phyloP scores from a whole-genome alignment of 352 stramenopile genomes.

The Pythium aphanidermatum region DNA sequence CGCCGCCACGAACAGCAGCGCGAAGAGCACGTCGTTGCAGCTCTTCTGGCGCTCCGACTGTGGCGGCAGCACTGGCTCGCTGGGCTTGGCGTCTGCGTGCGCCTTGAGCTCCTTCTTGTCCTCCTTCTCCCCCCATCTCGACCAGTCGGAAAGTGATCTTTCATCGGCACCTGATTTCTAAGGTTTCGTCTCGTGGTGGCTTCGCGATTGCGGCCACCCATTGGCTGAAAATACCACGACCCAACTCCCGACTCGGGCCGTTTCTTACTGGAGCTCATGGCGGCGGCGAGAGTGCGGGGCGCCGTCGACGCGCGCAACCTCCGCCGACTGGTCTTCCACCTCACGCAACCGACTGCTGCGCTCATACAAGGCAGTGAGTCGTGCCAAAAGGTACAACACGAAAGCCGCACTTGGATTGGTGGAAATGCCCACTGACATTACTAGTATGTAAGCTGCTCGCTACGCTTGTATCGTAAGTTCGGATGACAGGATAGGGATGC shows the following conservation, averaged over 20 bases:
- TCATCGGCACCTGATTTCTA: slow-evolving; percentile 22
- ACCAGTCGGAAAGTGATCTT: too few species aligned
- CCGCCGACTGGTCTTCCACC: slow-evolving; percentile 42
- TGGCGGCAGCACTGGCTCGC: slow-evolving; percentile 17
- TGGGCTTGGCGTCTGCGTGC: slow-evolving; percentile 11
- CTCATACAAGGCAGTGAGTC: slow-evolving; percentile 5
- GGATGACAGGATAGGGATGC: not conserved
- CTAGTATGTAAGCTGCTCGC: too few species aligned
- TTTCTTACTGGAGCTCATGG: too few species aligned
- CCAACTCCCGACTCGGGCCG: too few species aligned
- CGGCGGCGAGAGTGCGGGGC: slow-evolving; percentile 2
- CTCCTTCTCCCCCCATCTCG: slow-evolving; percentile 18
- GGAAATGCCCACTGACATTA: too few species aligned
- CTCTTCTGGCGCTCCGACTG: slow-evolving; percentile 31
- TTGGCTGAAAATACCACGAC: too few species aligned
- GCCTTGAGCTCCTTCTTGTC: slow-evolving; percentile 20
- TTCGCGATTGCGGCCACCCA: too few species aligned
- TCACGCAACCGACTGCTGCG: slow-evolving; percentile 15
- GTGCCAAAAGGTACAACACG: too few species aligned
- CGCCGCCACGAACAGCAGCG: slow-evolving; percentile 43
- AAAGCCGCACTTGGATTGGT: too few species aligned
- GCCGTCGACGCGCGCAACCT: slow-evolving; percentile 33
- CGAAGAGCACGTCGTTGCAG: slow-evolving; percentile 76
- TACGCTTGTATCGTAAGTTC: too few species aligned
- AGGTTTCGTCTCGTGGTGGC: too few species aligned